Conservation (phyloP, 2,329 filamentous ascomycete species). For the Xylaria sp. region DNA sequence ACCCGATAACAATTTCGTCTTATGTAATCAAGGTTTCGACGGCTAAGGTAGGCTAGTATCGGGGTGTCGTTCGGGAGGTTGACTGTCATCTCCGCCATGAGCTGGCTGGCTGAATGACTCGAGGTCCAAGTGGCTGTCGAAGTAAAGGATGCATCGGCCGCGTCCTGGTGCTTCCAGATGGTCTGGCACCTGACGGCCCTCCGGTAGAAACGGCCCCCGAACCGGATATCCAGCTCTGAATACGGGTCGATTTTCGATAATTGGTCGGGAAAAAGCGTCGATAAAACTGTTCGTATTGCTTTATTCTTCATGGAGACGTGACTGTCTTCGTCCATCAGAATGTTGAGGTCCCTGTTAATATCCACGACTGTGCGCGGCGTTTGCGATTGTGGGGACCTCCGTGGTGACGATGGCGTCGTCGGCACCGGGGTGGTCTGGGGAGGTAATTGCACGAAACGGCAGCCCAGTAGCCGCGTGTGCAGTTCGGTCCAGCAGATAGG, state of each 20-base stretch:
- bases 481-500: constrained; percentile 60
- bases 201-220: constrained; percentile 49
- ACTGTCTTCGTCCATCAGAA: constrained; percentile 42
- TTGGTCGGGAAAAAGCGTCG: constrained; percentile 45
- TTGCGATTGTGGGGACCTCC: constrained; percentile 34
- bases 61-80: constrained; percentile 36
- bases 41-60: constrained; percentile 52
- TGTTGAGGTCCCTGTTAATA: constrained; percentile 48
- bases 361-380: constrained; percentile 47
- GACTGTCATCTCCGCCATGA: constrained; percentile 26
- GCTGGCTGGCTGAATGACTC: constrained; percentile 37
- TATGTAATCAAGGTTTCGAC: constrained; percentile 48
- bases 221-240: constrained; percentile 53
- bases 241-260: constrained; percentile 36
- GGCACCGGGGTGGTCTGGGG: constrained; percentile 48
- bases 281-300: constrained; percentile 49
- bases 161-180: constrained; percentile 50
- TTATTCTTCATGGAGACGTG: constrained; percentile 41
- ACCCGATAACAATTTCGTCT: constrained; percentile 53
- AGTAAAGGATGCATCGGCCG: constrained; percentile 37
- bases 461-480: constrained; percentile 52
- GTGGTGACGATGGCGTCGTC: constrained; percentile 39
- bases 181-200: constrained; percentile 52
- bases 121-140: constrained; percentile 40
- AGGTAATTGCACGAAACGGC: constrained; percentile 48